phyloP scores from a whole-genome alignment of 2,329 filamentous ascomycete species.

The Colletotrichum cereale region DNA sequence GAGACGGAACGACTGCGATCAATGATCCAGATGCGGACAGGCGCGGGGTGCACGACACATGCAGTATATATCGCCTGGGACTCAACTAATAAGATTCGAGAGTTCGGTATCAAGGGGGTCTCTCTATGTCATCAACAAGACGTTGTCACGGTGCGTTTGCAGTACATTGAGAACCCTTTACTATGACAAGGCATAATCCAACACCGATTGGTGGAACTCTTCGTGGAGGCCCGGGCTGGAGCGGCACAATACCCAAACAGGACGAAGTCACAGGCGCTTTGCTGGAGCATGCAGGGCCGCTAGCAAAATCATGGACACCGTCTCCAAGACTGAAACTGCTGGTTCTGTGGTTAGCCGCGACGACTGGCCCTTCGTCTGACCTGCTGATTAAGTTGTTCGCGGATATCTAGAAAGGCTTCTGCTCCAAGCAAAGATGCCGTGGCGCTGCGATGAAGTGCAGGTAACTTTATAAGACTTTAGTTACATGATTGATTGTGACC shows the following conservation, averaged over 20 bases:
- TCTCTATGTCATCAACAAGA: neutral
- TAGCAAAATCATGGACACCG: neutral
- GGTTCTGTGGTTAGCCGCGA: neutral
- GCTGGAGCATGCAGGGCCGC: slow-evolving; percentile 22
- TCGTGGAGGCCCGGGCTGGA: slow-evolving; percentile 1
- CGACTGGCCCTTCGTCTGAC: neutral
- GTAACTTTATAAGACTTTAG: neutral
- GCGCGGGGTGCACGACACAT: neutral
- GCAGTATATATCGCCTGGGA: neutral
- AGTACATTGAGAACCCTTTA: slow-evolving; percentile 31
- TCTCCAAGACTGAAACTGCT: neutral
- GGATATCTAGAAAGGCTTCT: neutral
- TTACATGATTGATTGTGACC: neutral
- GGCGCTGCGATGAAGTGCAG: neutral
- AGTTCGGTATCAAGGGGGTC: neutral
- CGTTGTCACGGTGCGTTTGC: slow-evolving; percentile 32
- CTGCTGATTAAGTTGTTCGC: neutral
- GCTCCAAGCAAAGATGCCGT: neutral
- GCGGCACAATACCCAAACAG: slow-evolving; percentile 26
- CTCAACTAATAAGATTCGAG: neutral
- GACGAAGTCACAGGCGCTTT: slow-evolving; percentile 26
- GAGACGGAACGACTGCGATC: neutral
- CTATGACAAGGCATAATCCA: neutral
- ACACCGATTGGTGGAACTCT: slow-evolving; percentile 34
- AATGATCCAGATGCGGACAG: neutral